A percentile compares a stretch with the other conserved stretches of the same genome.
Evolutionary conservation across 2,329 filamentous ascomycete species (phyloP).

Genomic region (Colletotrichum sp.): DNA sequence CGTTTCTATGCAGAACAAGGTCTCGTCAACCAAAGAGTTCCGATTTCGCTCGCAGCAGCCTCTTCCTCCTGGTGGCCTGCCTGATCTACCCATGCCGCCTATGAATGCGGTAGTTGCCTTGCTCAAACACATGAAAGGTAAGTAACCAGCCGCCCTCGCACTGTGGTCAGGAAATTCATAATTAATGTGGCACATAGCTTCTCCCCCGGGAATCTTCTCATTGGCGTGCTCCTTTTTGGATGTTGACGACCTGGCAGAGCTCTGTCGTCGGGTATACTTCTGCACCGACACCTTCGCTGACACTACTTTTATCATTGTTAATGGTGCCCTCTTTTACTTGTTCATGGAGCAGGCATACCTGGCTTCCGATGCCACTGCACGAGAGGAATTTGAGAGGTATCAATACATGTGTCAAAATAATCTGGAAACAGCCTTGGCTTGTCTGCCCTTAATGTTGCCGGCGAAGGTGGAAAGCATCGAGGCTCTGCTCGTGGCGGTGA

Average conservation of each 20-base stretch:
- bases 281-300: conserved; percentile 56
- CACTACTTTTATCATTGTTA: conserved; percentile 55
- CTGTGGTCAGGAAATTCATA: too few species aligned
- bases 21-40: conserved; percentile 44
- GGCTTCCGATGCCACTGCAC: conserved; percentile 32
- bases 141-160: background rate
- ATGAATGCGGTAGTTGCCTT: conserved; percentile 53
- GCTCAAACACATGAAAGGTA: conserved; percentile 53
- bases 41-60: conserved; percentile 51
- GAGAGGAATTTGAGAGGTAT: conserved; percentile 41
- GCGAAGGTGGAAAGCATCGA: conserved; percentile 60
- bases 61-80: conserved; percentile 49
- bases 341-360: conserved; percentile 50
- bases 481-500: conserved; percentile 63
- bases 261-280: conserved; percentile 57
- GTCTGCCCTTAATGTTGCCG: conserved; percentile 62
- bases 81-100: conserved; percentile 61
- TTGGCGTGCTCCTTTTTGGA: conserved; percentile 55
- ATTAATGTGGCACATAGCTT: conserved; percentile 34
- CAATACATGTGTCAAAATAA: conserved; percentile 50
- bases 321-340: conserved; percentile 53
- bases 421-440: conserved; percentile 53
- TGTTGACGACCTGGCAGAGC: conserved; percentile 53
- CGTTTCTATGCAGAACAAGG: conserved; percentile 53
- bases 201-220: conserved; percentile 53